Base-by-base conservation (phyloP, 2,329 filamentous ascomycete species). In the Cladosporium halotolerans region DNA sequence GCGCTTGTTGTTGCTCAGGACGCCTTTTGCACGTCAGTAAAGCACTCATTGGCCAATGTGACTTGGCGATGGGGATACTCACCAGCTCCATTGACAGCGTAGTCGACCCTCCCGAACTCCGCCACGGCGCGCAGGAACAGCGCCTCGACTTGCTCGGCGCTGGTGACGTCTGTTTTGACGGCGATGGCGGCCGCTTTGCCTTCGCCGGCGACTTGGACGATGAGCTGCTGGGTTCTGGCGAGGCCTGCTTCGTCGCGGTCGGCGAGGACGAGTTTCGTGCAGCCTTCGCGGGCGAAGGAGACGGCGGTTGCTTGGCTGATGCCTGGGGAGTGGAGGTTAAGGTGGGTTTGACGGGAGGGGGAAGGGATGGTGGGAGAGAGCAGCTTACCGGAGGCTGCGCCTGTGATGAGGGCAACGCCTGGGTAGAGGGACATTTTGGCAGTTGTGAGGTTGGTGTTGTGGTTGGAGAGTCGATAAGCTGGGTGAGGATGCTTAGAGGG, bases 231-330 rank as follows among this genome's bases (percentile, higher is more conserved):
- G 2, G 74, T 74, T 38, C 69, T 68, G 4, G 58, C 58, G 0
- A 72, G 61, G 4, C 63, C 69, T 5, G 57, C 47, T 4, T 54
- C 53, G 51, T 73, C 68, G 13, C 63, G 66, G 50, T 76, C 75
- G 8, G 71, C 67, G 9, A 77, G 67, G 10, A 68, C 68, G 47
- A 78, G 69, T 38, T 66, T 68, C 5, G 56, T 60, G 57, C 74
- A 77, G 43, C 74, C 74, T 61, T 76, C 73, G 8, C 58, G 61
- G 2, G 70, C 73, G 57, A 78, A 76, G 1, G 74, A 71, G 13
- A 72, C 57, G 14, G 75, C 72, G 13, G 69, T 70, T 40, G 71
- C 70, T 38, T 70, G 67, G 9, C 73, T 73, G 52, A 76, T 76
- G 13, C 73, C 73, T 74, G 19, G 11, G 41, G 11, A 1, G 47